These are phyloP conservation scores for Aspergillus fijiensis DNA, from an alignment of 2,329 filamentous ascomycete species.

Conservation along the genomic window DNA sequence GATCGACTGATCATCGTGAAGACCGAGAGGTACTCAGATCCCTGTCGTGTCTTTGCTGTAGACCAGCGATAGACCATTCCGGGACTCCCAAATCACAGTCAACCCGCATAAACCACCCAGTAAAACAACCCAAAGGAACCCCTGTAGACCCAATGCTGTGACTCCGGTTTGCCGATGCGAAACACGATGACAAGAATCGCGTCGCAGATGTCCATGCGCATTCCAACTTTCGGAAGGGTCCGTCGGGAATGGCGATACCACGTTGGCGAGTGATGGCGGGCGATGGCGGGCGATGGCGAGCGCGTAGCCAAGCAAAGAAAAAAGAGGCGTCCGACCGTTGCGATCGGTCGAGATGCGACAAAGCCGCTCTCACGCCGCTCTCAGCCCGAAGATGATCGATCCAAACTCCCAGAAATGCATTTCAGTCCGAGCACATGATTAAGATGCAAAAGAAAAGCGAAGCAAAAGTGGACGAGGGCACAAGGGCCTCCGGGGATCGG, in stretches of 20 bases:
- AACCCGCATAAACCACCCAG: background rate
- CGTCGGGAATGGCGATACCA: background rate
- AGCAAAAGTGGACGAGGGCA: constrained; percentile 4
- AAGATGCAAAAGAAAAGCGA: constrained; percentile 13
- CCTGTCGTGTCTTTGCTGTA: no score
- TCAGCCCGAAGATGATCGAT: constrained; percentile 20
- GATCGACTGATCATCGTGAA: background rate
- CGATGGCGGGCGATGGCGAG: background rate
- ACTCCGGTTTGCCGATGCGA: background rate
- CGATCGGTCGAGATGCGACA: constrained; percentile 17
- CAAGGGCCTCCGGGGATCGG: constrained; percentile 10
- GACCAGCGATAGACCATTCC: no score
- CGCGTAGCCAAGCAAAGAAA: background rate
- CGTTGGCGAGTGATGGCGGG: constrained; percentile 1
- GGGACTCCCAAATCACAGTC: no score
- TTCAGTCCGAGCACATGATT: constrained; percentile 18
- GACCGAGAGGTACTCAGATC: background rate
- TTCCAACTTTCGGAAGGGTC: background rate
- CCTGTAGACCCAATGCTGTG: background rate
- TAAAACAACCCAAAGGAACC: background rate
- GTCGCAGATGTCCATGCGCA: background rate
- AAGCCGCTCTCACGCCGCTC: constrained; percentile 26
- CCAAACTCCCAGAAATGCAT: constrained; percentile 35
- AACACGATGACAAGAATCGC: background rate
- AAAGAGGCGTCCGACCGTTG: constrained; percentile 13